Evolutionary conservation across 164 flowering plant genomes (phyloP).

Genomic region (Dillenia suffruticosa): DNA sequence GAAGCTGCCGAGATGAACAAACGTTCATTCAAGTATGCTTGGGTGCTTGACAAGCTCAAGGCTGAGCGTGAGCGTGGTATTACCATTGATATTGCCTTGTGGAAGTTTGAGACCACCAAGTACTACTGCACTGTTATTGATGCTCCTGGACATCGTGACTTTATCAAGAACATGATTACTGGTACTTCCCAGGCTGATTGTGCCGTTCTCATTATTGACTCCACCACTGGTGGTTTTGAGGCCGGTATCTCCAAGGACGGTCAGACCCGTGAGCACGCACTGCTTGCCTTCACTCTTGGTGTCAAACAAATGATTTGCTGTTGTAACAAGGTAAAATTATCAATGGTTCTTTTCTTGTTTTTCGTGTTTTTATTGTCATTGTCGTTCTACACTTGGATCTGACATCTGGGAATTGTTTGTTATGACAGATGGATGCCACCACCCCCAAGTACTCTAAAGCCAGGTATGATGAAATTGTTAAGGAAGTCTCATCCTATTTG

Average conservation of each 20-base stretch:
- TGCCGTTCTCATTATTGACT: slow-evolving; percentile 74
- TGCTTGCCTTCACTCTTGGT: slow-evolving; percentile 79
- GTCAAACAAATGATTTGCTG: slow-evolving; percentile 86
- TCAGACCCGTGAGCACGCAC: slow-evolving; percentile 85
- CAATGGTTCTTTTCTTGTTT: not conserved
- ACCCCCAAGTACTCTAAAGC: slow-evolving; percentile 74
- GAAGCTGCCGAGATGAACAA: slow-evolving; percentile 95
- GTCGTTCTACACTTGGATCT: not conserved
- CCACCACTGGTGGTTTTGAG: slow-evolving; percentile 88
- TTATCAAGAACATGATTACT: slow-evolving; percentile 86
- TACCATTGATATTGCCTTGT: slow-evolving; percentile 76
- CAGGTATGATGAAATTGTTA: slow-evolving; percentile 67
- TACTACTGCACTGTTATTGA: slow-evolving; percentile 87
- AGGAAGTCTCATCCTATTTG: slow-evolving; percentile 75
- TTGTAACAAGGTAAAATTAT: slow-evolving; percentile 59
- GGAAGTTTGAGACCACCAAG: slow-evolving; percentile 86
- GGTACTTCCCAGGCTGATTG: slow-evolving; percentile 88
- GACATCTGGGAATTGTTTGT: not conserved
- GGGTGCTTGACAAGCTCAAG: slow-evolving; percentile 85
- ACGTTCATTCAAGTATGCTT: slow-evolving; percentile 81
- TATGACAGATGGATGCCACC: slow-evolving; percentile 60
- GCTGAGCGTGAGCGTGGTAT: slow-evolving; percentile 92
- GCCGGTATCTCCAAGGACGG: slow-evolving; percentile 92
- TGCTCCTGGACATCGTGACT: slow-evolving; percentile 87
- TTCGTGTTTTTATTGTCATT: not conserved